phyloP scores from a whole-genome alignment of 805 yeast genomes.

The Teunomyces barrocoloradensis region DNA sequence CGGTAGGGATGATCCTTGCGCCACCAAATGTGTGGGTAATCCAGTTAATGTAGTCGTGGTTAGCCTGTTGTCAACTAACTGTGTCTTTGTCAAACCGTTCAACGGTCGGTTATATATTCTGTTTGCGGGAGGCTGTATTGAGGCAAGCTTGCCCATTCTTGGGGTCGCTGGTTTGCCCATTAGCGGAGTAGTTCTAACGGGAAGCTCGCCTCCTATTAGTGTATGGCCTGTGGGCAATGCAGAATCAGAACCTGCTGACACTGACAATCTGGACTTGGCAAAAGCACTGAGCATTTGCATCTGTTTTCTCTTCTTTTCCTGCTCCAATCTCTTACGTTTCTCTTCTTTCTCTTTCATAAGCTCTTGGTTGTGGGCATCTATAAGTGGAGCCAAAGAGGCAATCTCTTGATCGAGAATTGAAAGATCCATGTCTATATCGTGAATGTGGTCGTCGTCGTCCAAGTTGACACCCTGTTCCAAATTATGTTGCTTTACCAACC shows the following conservation, averaged over 20 bases:
- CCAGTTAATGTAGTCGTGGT: slow-evolving; percentile 17
- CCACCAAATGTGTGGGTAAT: slow-evolving; percentile 20
- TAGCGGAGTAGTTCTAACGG: slow-evolving; percentile 19
- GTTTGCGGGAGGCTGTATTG: slow-evolving; percentile 44
- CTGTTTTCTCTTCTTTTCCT: slow-evolving; percentile 18
- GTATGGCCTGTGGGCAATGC: background rate
- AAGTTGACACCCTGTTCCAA: slow-evolving; percentile 30
- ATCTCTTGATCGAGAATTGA: slow-evolving; percentile 39
- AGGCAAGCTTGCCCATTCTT: slow-evolving; percentile 45
- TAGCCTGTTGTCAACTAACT: slow-evolving; percentile 20
- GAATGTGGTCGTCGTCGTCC: slow-evolving; percentile 16
- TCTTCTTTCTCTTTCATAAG: slow-evolving; percentile 22
- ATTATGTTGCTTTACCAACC: slow-evolving; percentile 34
- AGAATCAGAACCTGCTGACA: slow-evolving; percentile 4
- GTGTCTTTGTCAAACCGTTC: slow-evolving; percentile 17
- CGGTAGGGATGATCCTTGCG: slow-evolving; percentile 14
- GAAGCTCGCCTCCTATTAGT: slow-evolving; percentile 3
- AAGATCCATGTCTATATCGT: slow-evolving; percentile 26
- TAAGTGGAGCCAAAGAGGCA: slow-evolving; percentile 38
- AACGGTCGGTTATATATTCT: slow-evolving; percentile 26
- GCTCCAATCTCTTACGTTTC: slow-evolving; percentile 16
- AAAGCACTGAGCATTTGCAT: slow-evolving; percentile 4
- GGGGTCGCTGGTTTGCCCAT: slow-evolving; percentile 37
- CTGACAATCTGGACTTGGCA: slow-evolving; percentile 3
- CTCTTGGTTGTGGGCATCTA: slow-evolving; percentile 34